Percentiles rank a stretch among this genome's conserved stretches.
Evolutionary conservation across 306 rosid species (phyloP).

Genomic region (Quercus variabilis): DNA sequence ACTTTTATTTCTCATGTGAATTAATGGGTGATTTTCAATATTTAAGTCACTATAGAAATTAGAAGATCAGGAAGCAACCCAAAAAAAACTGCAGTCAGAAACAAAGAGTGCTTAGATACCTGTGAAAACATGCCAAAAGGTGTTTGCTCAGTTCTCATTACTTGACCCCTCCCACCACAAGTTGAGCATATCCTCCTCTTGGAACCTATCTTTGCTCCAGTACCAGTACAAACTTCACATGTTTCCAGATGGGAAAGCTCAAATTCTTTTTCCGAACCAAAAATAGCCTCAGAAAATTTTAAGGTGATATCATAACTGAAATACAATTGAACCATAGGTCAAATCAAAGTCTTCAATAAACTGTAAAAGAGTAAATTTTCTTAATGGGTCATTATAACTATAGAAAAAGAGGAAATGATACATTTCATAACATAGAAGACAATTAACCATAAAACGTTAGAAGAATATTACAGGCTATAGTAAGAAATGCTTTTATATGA

Average conservation of each 20-base stretch:
- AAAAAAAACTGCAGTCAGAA: conserved; percentile 1
- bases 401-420: conserved; percentile 8
- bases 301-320: conserved; percentile 86
- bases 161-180: conserved; percentile 99
- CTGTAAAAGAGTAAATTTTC: not conserved
- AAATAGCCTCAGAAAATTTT: conserved; percentile 82
- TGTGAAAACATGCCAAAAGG: conserved; percentile 99
- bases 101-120: conserved; percentile 45
- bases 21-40: not conserved
- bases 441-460: not conserved
- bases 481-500: not conserved
- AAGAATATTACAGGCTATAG: not conserved
- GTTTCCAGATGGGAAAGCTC: conserved; percentile 95
- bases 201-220: conserved; percentile 82
- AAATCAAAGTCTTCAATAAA: conserved; percentile 3
- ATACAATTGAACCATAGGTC: conserved; percentile 38
- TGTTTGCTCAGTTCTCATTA: conserved; percentile 99
- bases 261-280: conserved; percentile 90
- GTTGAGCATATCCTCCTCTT: conserved; percentile 90
- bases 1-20: not conserved
- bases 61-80: conserved; percentile 9
- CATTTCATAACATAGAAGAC: not conserved
- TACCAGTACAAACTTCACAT: conserved; percentile 83
- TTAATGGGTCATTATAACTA: not conserved
- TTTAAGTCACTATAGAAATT: not conserved